Conservation (phyloP, 2,329 filamentous ascomycete species). For the Xylariaceae sp. region DNA sequence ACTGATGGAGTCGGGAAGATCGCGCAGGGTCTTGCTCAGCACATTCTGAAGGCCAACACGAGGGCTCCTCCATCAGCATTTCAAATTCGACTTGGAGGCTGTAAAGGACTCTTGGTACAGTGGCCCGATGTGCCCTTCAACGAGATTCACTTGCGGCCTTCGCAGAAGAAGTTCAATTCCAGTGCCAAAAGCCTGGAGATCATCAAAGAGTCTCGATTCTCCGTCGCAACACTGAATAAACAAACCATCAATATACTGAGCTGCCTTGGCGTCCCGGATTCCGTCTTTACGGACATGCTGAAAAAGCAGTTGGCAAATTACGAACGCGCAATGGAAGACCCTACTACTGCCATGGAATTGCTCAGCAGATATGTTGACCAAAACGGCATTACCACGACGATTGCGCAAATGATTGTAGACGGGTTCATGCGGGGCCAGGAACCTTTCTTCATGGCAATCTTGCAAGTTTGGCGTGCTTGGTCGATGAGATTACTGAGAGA, state of each 20-base stretch:
- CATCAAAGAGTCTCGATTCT: slow-evolving; percentile 76
- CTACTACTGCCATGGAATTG: slow-evolving; percentile 64
- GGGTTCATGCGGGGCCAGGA: slow-evolving; percentile 77
- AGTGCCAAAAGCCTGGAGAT: slow-evolving; percentile 77
- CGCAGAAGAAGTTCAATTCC: slow-evolving; percentile 84
- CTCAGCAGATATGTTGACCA: slow-evolving; percentile 80
- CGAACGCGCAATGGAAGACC: slow-evolving; percentile 68
- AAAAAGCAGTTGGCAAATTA: slow-evolving; percentile 68
- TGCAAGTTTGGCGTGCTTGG: slow-evolving; percentile 87
- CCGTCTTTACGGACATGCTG: slow-evolving; percentile 70
- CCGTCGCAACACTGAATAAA: slow-evolving; percentile 80
- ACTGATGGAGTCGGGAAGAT: slow-evolving; percentile 94
- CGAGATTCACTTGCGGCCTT: slow-evolving; percentile 78
- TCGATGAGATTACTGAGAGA: slow-evolving; percentile 89
- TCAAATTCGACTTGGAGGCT: slow-evolving; percentile 90
- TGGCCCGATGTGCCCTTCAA: slow-evolving; percentile 68
- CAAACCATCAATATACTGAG: slow-evolving; percentile 89
- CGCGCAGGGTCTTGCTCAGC: slow-evolving; percentile 72
- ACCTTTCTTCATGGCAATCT: slow-evolving; percentile 78
- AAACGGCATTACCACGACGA: slow-evolving; percentile 74
- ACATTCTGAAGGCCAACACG: slow-evolving; percentile 66
- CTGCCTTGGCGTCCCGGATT: slow-evolving; percentile 69
- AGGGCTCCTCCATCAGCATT: slow-evolving; percentile 74
- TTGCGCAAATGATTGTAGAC: slow-evolving; percentile 76
- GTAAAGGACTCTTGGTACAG: slow-evolving; percentile 83